A percentile compares a stretch with the other conserved stretches of the same genome.
phyloP scores from a whole-genome alignment of 2,329 filamentous ascomycete genomes.

The Talaromyces sp. region DNA sequence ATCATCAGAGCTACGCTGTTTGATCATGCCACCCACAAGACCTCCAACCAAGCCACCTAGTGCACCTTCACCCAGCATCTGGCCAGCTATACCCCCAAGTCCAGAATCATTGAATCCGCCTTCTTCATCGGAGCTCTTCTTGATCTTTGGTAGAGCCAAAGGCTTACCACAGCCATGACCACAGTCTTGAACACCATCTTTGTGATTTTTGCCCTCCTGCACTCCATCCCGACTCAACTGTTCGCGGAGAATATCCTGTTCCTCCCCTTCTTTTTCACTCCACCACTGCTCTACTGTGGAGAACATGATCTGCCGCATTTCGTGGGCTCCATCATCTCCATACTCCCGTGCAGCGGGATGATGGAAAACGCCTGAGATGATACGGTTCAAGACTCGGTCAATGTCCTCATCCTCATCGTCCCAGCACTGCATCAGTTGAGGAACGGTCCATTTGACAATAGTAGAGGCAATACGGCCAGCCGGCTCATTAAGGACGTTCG shows the following conservation, averaged over 20 bases:
- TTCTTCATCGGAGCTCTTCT: constrained; percentile 24
- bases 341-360: constrained; percentile 77
- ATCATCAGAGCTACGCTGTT: constrained; percentile 58
- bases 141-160: constrained; percentile 70
- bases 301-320: constrained; percentile 79
- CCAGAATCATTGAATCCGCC: constrained; percentile 28
- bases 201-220: constrained; percentile 77
- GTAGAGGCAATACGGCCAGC: constrained; percentile 80
- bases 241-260: constrained; percentile 68
- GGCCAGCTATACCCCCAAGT: constrained; percentile 57
- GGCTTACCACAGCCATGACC: constrained; percentile 85
- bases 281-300: constrained; percentile 82
- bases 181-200: constrained; percentile 77
- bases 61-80: constrained; percentile 65
- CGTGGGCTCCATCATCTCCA: constrained; percentile 69
- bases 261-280: constrained; percentile 64
- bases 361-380: constrained; percentile 81
- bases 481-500: constrained; percentile 84
- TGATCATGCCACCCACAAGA: constrained; percentile 61
- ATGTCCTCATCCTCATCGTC: constrained; percentile 75
- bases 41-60: constrained; percentile 72
- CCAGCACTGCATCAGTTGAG: constrained; percentile 85
- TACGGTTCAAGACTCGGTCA: constrained; percentile 70
- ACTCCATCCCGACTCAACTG: constrained; percentile 82
- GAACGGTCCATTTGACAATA: constrained; percentile 81